Conservation (phyloP, 305 asterid genomes). For the Andrographis paniculata region DNA sequence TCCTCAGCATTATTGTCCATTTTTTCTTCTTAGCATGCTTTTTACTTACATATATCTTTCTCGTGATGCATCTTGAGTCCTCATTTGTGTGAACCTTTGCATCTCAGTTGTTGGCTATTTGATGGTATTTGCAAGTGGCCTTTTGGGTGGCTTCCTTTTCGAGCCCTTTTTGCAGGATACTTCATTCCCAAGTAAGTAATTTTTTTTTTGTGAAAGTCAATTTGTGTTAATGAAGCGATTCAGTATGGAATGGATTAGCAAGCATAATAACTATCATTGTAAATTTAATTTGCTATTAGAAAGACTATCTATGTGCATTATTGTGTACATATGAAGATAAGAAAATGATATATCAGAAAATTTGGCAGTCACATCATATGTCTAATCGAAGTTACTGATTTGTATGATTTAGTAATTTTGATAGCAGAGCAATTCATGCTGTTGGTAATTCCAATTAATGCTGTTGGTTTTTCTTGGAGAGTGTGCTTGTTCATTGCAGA, state of each 20-base stretch:
- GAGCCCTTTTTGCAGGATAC: conserved; percentile 76
- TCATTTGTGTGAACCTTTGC: conserved; percentile 16
- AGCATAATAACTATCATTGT: too few species aligned
- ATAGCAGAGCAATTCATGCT: background rate
- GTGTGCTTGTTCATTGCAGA: too few species aligned
- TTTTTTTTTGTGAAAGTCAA: background rate
- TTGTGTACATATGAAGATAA: background rate
- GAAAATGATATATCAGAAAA: background rate
- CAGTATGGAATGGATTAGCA: too few species aligned
- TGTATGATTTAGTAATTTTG: background rate
- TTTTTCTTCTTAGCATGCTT: background rate
- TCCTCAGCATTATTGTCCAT: background rate
- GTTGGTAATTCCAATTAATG: too few species aligned
- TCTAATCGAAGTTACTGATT: too few species aligned
- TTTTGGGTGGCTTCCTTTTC: conserved; percentile 82
- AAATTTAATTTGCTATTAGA: background rate
- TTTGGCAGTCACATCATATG: too few species aligned
- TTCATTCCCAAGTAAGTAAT: conserved; percentile 82
- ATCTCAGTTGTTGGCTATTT: conserved; percentile 80
- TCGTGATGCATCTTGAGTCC: background rate
- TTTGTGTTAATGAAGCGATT: too few species aligned
- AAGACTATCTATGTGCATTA: background rate
- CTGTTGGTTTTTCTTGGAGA: too few species aligned
- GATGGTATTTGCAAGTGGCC: conserved; percentile 81
- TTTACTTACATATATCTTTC: background rate